Base-by-base conservation (phyloP, 1,284 basidiomycete genomes). In the Ganoderma meredithae region DNA sequence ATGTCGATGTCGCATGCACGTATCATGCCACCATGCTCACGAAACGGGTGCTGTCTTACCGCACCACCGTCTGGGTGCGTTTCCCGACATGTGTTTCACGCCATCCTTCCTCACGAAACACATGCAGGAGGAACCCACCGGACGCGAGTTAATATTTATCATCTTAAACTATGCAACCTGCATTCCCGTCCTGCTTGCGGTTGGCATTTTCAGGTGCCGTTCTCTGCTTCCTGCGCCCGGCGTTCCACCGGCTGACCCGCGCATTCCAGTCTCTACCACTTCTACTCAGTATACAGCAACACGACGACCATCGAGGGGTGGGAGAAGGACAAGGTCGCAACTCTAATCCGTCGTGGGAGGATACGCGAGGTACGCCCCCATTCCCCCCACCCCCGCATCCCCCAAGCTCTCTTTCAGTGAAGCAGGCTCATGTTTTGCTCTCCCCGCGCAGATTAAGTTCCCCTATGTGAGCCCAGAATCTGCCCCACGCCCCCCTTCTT, bases 281-380 rank as follows among this genome's bases (percentile, higher is more conserved):
- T 97, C 71, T 94, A 91, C 78, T 87, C 89, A 61, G 80, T 97
- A n/a, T 75, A 86, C 13, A 86, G 86, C 25, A 99, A 99, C 78
- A 92, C 92, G 13, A 99, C 97, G 0, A 99, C 97, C 0, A 98
- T 99, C 67, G 97, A 99, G 82, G 90, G 94, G 0, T 98, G 95
- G 95, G 98, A 99, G 79, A 98, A 98, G 82, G 96, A 99, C 77
- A 96, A 94, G 79, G 95, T 91, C 0, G 92, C 95, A 5, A 94
- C 90, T 0, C 86, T 99, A 73, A 89, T 96, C 58, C 88, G 94
- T 15, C 83, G 93, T 68, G 97, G 97, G 1, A 94, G 93, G 80
- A 93, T 99, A 70, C 88, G 86, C 63, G 93, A 96, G 81, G 93
- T 93, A 71, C 33, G 84, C 76, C 9, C 36, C 69, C 58, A 8